These are phyloP conservation scores for Holtermanniella nyarrowii DNA, from an alignment of 768 basidiomycete species.

Conservation along the genomic window DNA sequence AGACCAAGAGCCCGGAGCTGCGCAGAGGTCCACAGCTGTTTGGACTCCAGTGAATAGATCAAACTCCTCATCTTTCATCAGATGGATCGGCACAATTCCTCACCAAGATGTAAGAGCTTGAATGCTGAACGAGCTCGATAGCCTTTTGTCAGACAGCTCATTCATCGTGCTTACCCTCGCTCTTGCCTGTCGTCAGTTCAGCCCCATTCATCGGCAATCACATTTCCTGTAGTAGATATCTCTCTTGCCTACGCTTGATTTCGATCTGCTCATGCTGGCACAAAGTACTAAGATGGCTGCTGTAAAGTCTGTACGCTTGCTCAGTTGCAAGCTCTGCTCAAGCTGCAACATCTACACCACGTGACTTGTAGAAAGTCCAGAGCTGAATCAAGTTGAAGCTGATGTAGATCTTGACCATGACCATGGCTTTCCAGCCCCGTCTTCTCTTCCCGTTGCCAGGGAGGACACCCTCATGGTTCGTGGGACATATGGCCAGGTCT, in stretches of 20 bases:
- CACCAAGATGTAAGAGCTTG: constrained; percentile 36
- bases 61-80: constrained; percentile 31
- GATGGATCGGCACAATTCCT: not conserved
- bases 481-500: constrained; percentile 90
- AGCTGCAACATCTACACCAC: not conserved
- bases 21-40: constrained; percentile 40
- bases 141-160: constrained; percentile 7
- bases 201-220: not conserved
- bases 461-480: constrained; percentile 81
- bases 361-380: not conserved
- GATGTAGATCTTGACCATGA: not conserved
- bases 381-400: not conserved
- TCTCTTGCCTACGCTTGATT: constrained; percentile 35
- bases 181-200: constrained; percentile 5
- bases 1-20: constrained; percentile 42
- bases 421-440: constrained; percentile 9
- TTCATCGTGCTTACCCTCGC: constrained; percentile 6
- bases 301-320: not conserved
- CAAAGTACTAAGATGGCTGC: no score
- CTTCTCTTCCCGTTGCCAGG: constrained; percentile 48
- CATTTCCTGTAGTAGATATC: constrained; percentile 41
- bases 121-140: constrained; percentile 39
- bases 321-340: not conserved
- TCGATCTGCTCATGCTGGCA: constrained; percentile 30
- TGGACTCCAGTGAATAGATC: constrained; percentile 34